Percentiles rank a stretch among this genome's conserved stretches.
Conservation (phyloP, 331 rosid genomes). For the Pyrus hybrid region DNA sequence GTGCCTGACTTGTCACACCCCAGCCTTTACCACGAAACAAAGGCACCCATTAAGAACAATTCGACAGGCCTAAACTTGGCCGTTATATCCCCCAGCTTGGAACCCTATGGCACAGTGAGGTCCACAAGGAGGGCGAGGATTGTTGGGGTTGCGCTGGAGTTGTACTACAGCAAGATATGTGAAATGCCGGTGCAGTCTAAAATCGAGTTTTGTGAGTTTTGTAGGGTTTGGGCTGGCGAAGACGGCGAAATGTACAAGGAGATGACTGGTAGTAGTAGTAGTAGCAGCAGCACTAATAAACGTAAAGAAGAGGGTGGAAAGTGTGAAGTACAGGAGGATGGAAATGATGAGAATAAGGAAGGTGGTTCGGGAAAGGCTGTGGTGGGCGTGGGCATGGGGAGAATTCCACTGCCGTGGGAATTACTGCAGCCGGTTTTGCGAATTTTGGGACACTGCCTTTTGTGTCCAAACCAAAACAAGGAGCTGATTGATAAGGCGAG, state of each 20-base stretch:
- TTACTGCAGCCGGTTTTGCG: slow-evolving; percentile 53
- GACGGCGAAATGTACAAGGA: slow-evolving; percentile 21
- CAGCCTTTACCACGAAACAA: slow-evolving; percentile 54
- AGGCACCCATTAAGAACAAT: slow-evolving; percentile 13
- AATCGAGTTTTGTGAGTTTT: slow-evolving; percentile 52
- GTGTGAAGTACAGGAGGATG: background rate
- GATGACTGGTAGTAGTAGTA: background rate
- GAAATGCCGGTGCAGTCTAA: slow-evolving; percentile 38
- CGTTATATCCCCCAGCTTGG: slow-evolving; percentile 41
- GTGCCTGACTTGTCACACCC: slow-evolving; percentile 54
- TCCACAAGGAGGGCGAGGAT: slow-evolving; percentile 64
- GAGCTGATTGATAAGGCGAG: slow-evolving; percentile 20
- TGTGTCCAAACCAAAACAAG: slow-evolving; percentile 24
- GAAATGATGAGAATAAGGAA: background rate
- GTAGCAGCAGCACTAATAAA: background rate
- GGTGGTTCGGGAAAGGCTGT: background rate
- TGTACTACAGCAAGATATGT: slow-evolving; percentile 35
- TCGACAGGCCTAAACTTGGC: slow-evolving; percentile 30
- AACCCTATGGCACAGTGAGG: slow-evolving; percentile 59
- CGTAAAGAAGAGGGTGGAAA: background rate
- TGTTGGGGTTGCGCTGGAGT: slow-evolving; percentile 53
- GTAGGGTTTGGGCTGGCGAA: slow-evolving; percentile 55
- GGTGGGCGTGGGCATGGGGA: slow-evolving; percentile 14
- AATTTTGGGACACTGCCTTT: slow-evolving; percentile 54
- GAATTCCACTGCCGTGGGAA: slow-evolving; percentile 69